Evolutionary conservation across 2,329 filamentous ascomycete species (phyloP).

Genomic region (Aureobasidium sp.): DNA sequence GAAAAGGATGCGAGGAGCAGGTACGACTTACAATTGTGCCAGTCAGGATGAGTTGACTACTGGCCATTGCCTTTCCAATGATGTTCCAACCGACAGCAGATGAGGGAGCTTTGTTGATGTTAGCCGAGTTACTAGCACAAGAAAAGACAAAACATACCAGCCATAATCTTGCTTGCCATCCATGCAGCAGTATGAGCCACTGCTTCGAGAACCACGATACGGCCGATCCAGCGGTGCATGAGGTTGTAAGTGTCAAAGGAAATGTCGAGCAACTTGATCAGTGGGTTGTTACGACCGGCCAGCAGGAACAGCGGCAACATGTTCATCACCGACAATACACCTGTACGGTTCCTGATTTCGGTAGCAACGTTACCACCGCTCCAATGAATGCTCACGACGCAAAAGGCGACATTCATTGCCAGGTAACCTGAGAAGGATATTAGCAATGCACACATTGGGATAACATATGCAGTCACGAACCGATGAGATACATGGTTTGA

Average conservation of each 20-base stretch:
- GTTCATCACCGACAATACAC: slow-evolving; percentile 63
- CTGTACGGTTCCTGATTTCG: slow-evolving; percentile 59
- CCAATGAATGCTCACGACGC: slow-evolving; percentile 49
- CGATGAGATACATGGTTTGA: slow-evolving; percentile 37
- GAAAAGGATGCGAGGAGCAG: slow-evolving; percentile 16
- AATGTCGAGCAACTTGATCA: slow-evolving; percentile 62
- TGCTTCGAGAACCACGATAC: slow-evolving; percentile 63
- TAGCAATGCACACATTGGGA: not conserved
- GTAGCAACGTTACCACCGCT: slow-evolving; percentile 54
- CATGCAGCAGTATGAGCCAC: slow-evolving; percentile 58
- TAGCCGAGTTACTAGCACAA: not conserved
- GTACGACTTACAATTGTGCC: slow-evolving; percentile 50
- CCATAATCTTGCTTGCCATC: slow-evolving; percentile 36
- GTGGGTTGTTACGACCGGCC: slow-evolving; percentile 68
- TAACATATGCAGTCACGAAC: not conserved
- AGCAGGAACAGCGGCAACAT: slow-evolving; percentile 70
- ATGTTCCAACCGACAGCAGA: slow-evolving; percentile 40
- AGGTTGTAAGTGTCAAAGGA: slow-evolving; percentile 80
- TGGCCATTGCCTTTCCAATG: slow-evolving; percentile 32
- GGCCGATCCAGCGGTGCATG: slow-evolving; percentile 71
- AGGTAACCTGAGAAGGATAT: slow-evolving; percentile 28
- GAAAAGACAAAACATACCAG: not conserved
- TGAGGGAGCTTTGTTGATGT: not conserved
- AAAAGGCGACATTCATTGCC: slow-evolving; percentile 40
- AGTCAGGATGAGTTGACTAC: slow-evolving; percentile 44